A percentile compares a stretch with the other conserved stretches of the same genome.
These are phyloP conservation scores for Colletotrichum euphorbiae DNA, from an alignment of 2,329 filamentous ascomycete species.

Conservation along the genomic window DNA sequence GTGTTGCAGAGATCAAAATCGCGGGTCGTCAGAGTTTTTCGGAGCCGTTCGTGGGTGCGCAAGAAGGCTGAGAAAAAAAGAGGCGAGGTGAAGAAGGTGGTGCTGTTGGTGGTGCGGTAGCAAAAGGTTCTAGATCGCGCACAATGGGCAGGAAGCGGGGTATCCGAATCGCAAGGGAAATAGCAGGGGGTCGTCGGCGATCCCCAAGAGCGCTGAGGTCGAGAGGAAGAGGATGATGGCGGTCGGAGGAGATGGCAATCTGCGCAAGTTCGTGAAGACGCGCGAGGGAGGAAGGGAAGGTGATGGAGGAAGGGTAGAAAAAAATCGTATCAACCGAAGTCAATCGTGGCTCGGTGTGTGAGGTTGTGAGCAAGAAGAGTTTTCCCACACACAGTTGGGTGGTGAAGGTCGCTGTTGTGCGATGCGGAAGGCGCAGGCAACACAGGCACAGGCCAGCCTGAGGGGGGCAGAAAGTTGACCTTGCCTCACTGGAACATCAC, in stretches of 20 bases:
- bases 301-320: constrained; percentile 12
- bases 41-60: constrained; percentile 35
- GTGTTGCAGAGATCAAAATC: constrained; percentile 14
- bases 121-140: constrained; percentile 43
- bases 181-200: constrained; percentile 38
- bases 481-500: too few species aligned
- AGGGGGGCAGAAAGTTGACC: constrained; percentile 10
- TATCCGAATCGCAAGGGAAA: constrained; percentile 41
- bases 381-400: constrained; percentile 29
- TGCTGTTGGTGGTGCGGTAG: constrained; percentile 39
- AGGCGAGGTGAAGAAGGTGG: constrained; percentile 29
- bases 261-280: constrained; percentile 28
- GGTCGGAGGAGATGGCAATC: constrained; percentile 15
- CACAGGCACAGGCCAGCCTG: constrained; percentile 28
- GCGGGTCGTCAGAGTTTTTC: constrained; percentile 11
- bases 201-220: constrained; percentile 34
- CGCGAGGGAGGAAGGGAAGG: constrained; percentile 16
- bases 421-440: constrained; percentile 29
- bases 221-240: background rate
- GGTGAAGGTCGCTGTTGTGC: constrained; percentile 38
- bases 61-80: constrained; percentile 28
- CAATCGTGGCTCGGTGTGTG: constrained; percentile 32
- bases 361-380: constrained; percentile 39
- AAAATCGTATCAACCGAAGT: constrained; percentile 18
- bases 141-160: constrained; percentile 43